A percentile compares a stretch with the other conserved stretches of the same genome.
phyloP scores from a whole-genome alignment of 352 stramenopile species.

The Phytophthora aleatoria region DNA sequence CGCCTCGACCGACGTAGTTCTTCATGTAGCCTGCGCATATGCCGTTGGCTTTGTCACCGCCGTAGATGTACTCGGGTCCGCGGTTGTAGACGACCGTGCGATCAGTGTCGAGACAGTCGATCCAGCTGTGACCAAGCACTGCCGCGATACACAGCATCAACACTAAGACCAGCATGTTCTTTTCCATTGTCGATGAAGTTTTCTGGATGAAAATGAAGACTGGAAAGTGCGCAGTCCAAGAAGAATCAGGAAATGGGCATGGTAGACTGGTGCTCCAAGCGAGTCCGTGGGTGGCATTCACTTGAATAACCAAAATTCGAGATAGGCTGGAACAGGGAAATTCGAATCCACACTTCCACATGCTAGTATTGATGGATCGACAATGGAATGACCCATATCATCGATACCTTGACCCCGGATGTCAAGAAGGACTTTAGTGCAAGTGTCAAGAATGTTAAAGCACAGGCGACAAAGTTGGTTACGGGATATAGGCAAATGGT shows the following conservation, averaged over 20 bases:
- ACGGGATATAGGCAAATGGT: constrained; percentile 22
- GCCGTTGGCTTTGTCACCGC: constrained; percentile 44
- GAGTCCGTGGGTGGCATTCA: constrained; percentile 14
- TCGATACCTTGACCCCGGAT: constrained; percentile 1
- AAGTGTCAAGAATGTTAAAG: not conserved
- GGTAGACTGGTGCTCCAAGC: constrained; percentile 13
- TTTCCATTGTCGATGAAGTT: constrained; percentile 16
- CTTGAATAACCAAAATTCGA: constrained; percentile 16
- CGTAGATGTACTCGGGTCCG: constrained; percentile 58
- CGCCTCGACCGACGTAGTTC: constrained; percentile 61
- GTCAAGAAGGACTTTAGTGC: not conserved
- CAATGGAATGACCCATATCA: not conserved
- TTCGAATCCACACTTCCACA: constrained; percentile 7
- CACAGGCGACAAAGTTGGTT: constrained; percentile 17
- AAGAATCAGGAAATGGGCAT: constrained; percentile 25
- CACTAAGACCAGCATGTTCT: constrained; percentile 13
- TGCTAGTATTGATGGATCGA: constrained; percentile 12
- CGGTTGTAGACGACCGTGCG: constrained; percentile 63
- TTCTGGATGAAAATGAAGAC: not conserved
- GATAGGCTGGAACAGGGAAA: constrained; percentile 29
- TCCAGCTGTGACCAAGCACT: constrained; percentile 57
- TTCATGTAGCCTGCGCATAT: constrained; percentile 70
- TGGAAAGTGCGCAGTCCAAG: constrained; percentile 16
- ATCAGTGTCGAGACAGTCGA: constrained; percentile 74
- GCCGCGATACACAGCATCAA: constrained; percentile 17